Evolutionary conservation across 106 monocot genomes (phyloP).

Genomic region (Dendrobium chrysotoxum): DNA sequence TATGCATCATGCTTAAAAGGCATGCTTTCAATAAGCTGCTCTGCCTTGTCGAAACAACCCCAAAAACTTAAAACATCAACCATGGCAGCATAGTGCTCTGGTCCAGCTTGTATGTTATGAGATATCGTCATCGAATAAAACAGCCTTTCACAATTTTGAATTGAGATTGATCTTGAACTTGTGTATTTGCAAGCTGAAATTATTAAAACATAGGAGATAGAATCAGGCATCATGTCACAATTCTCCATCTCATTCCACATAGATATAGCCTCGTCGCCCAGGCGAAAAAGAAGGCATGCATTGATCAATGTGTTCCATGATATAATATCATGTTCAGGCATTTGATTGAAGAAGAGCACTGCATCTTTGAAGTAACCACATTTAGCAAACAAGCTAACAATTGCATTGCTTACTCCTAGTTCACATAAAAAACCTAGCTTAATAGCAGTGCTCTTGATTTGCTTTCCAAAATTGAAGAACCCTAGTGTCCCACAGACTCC

Average conservation of each 20-base stretch:
- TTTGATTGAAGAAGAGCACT: constrained; percentile 41
- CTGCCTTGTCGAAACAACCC: constrained; percentile 57
- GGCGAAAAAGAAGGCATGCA: constrained; percentile 51
- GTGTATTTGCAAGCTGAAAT: constrained; percentile 76
- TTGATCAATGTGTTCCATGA: constrained; percentile 84
- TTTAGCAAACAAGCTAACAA: constrained; percentile 73
- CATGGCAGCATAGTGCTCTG: constrained; percentile 70
- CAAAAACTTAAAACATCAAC: constrained; percentile 53
- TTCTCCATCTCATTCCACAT: constrained; percentile 56
- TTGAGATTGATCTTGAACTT: constrained; percentile 22
- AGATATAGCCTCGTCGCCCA: constrained; percentile 53
- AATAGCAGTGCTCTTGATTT: constrained; percentile 45
- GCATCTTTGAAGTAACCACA: constrained; percentile 59
- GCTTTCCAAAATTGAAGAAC: constrained; percentile 50
- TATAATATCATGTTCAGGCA: constrained; percentile 44
- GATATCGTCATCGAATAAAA: constrained; percentile 42
- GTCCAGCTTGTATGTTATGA: constrained; percentile 33
- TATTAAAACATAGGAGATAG: constrained; percentile 42
- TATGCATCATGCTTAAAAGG: constrained; percentile 49
- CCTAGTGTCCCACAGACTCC: constrained; percentile 65
- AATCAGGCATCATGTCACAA: constrained; percentile 39
- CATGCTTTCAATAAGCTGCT: constrained; percentile 42
- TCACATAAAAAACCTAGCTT: constrained; percentile 37
- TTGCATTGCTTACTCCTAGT: constrained; percentile 43
- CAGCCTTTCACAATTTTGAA: constrained; percentile 35